Base-by-base conservation (phyloP, 2,329 filamentous ascomycete genomes). In the Aplosporella prunicola region DNA sequence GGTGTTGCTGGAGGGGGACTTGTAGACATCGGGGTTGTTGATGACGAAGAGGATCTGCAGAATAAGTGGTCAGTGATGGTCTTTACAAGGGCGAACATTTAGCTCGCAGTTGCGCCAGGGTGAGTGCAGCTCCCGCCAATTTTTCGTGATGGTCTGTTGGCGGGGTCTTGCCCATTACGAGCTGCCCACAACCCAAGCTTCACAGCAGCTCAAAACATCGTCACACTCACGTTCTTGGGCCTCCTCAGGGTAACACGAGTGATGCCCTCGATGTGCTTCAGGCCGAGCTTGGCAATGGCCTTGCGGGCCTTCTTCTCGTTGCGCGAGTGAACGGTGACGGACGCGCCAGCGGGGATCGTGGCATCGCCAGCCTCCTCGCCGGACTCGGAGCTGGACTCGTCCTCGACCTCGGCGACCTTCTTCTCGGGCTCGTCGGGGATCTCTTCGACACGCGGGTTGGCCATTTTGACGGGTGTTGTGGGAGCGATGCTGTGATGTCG, bases 221-320 rank as follows among this genome's bases (percentile, higher is more conserved):
- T n/a, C 36, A 41, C 38, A 82, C 88, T 75, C 73, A 95, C 89
- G 73, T 95, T 95, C 80, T 98, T 98, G 57, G 93, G 93, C 67
- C 93, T 78, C 69, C 91, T 84, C 61, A 98, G 80, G 51, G 93
- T 98, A 57, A 98, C 93, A 62, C 91, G 82, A 58, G 91, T 98
- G 69, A 98, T 98, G 63, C 91, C 93, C 59, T 84, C 82, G 52
- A 98, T 82, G 61, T 89, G 87, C 76, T 86, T 91, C 63, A 98
- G 74, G 63, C 93, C 88, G 61, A 96, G 80, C 80, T 98, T 98
- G 67, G 87, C 84, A 64, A 98, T 93, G 60, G 88, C 87, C 79
- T 98, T 98, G 71, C 91, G 82, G 57, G 91, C 93, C 81, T 98
- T 98, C 84, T 98, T 98, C 82, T 98, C 91, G 73, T 96, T 96